Base-by-base conservation (phyloP, 2,329 filamentous ascomycete genomes). In the Fusarium sp. region DNA sequence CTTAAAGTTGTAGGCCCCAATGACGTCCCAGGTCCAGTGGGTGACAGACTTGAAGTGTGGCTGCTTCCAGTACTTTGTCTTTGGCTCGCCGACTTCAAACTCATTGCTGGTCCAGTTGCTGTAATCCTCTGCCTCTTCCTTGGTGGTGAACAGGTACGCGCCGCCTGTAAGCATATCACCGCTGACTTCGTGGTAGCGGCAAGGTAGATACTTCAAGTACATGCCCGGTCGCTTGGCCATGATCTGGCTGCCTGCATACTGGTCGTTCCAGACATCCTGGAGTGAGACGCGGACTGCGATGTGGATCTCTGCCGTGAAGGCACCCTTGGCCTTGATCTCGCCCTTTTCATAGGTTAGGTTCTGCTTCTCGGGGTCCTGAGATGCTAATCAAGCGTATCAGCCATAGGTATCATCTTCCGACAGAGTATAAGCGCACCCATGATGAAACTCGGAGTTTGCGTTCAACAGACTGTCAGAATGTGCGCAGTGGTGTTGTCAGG, bases 41-140 rank as follows among this genome's bases (percentile, higher is more conserved):
- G 56, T 39, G 3, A 73, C 75, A 3, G 67, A 64, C 8, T 72
- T 64, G 48, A 77, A 77, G 6, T 73, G 11, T 0, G 75, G 75
- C 8, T 77, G 75, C 5, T 74, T 77, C 75, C 75, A 77, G 14
- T 74, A 77, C 2, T 62, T 72, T 1, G 68, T 72, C 27, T 74
- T 67, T 6, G 75, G 75, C 4, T 77, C 73, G 0, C 75, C 75
- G 2, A 77, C 71, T 50, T 76, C 54, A 23, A 77, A 77, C 1
- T 77, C 75, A 20, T 77, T 72, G 23, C 63, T 76, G 0, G 75
- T 74, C 75, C 75, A 77, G n/a, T 69, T 39, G 9, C 72, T 62
- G 2, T 16, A 77, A 0, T 41, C 48, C 6, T 74, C 60, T 6
- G 73, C 73, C 1, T 77, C 66, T 1, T 76, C 59, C 4, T 63